Conservation (phyloP, 192 early-diverging fungal genomes). For the Coemansia sp. region DNA sequence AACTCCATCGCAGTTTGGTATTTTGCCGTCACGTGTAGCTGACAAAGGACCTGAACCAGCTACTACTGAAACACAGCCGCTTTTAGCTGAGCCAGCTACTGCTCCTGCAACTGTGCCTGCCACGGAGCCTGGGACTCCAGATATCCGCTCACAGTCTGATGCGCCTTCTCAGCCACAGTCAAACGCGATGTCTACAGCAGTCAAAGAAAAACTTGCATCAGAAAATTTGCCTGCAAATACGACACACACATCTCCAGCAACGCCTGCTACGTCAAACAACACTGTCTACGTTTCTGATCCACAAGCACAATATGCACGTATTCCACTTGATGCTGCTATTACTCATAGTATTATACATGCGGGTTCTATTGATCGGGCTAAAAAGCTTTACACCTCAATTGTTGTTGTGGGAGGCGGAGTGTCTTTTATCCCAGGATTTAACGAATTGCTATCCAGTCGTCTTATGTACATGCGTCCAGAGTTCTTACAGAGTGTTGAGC, state of each 20-base stretch:
- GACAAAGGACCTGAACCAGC: slow-evolving; percentile 4
- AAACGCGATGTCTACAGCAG: not conserved
- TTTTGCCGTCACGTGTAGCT: slow-evolving; percentile 26
- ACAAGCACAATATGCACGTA: slow-evolving; percentile 33
- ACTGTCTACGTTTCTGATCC: slow-evolving; percentile 33
- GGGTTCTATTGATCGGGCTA: slow-evolving; percentile 68
- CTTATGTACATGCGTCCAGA: slow-evolving; percentile 39
- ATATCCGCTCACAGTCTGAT: slow-evolving; percentile 8
- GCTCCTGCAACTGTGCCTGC: slow-evolving; percentile 29
- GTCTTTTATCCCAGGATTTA: slow-evolving; percentile 64
- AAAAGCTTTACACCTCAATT: slow-evolving; percentile 73
- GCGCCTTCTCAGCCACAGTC: not conserved
- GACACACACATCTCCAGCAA: slow-evolving; percentile 14
- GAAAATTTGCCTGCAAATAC: not conserved
- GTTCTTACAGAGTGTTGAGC: slow-evolving; percentile 48
- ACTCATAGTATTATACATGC: slow-evolving; percentile 66
- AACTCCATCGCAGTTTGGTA: slow-evolving; percentile 44
- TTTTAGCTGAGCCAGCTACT: slow-evolving; percentile 17
- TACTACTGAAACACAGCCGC: not conserved
- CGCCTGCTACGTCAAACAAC: slow-evolving; percentile 11
- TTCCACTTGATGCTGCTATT: slow-evolving; percentile 67
- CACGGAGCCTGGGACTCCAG: slow-evolving; percentile 28
- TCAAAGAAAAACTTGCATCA: slow-evolving; percentile 5
- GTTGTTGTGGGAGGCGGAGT: slow-evolving; percentile 85
- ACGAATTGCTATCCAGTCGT: slow-evolving; percentile 31